Conservation (phyloP, 495 filamentous ascomycete genomes). For the Amorphotheca resinae region DNA sequence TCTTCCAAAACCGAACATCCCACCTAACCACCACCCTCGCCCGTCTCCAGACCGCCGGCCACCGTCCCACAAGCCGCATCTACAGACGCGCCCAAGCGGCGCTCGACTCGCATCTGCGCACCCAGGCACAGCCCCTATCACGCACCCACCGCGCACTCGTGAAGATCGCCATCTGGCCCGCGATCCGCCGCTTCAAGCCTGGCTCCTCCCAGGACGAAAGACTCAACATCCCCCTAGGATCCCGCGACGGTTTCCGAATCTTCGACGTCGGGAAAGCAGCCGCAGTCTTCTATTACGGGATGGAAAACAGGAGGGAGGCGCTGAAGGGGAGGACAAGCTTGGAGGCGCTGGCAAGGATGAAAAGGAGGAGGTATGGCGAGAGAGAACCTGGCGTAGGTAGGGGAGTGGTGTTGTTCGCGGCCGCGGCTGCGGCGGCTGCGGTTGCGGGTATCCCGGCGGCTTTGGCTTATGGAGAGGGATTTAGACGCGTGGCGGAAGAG, state of each 20-base stretch:
- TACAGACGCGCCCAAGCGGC: neutral
- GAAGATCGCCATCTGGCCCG: conserved; percentile 16
- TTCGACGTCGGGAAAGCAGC: conserved; percentile 11
- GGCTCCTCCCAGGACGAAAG: conserved; percentile 9
- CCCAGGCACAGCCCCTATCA: neutral
- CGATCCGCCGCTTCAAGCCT: conserved; percentile 13
- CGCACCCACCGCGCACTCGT: conserved; percentile 1
- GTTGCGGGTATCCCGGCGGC: neutral
- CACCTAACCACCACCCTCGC: neutral
- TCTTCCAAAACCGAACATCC: too few species aligned
- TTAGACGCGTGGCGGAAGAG: neutral
- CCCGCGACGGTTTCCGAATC: conserved; percentile 11
- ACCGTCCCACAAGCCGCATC: neutral
- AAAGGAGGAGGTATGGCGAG: neutral
- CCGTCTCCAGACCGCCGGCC: neutral
- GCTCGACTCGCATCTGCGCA: neutral
- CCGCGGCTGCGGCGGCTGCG: neutral
- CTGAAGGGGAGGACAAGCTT: conserved; percentile 5
- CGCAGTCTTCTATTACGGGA: conserved; percentile 10
- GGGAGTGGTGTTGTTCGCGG: neutral
- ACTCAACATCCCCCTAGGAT: neutral
- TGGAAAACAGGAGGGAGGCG: conserved; percentile 2
- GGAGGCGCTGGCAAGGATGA: conserved; percentile 2
- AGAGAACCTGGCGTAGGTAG: neutral
- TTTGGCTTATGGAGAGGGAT: neutral